phyloP scores from a whole-genome alignment of 441 rosid genomes.

The Bruguiera hainesii region DNA sequence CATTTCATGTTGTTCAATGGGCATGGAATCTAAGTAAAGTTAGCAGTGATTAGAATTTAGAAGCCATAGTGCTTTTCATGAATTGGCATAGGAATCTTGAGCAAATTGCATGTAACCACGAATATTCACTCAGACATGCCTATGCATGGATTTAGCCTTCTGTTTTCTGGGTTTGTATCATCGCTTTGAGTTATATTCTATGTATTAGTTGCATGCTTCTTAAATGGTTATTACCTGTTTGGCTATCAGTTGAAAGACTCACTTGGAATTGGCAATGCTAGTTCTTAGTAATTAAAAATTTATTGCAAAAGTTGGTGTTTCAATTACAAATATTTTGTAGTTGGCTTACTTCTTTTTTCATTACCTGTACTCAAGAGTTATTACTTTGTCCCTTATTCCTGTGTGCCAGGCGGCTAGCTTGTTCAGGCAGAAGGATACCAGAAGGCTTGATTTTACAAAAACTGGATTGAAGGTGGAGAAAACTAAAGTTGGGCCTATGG shows the following conservation, averaged over 20 bases:
- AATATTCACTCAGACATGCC: too few relatives aligned
- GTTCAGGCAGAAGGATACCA: slow-evolving; percentile 48
- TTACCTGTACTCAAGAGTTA: not conserved
- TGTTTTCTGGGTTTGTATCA: not conserved
- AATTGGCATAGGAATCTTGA: too few relatives aligned
- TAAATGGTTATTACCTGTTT: slow-evolving; percentile 3
- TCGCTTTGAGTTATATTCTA: not conserved
- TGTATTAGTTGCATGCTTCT: not conserved
- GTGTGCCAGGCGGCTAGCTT: slow-evolving; percentile 62
- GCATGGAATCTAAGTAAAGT: too few relatives aligned
- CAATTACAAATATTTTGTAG: not conserved
- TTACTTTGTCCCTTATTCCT: slow-evolving; percentile 12
- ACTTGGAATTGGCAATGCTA: slow-evolving; percentile 5
- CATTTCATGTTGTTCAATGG: too few relatives aligned
- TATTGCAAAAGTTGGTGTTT: not conserved
- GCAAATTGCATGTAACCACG: too few relatives aligned
- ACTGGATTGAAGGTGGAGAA: slow-evolving; percentile 54
- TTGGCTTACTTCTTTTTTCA: not conserved
- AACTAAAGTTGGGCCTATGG: slow-evolving; percentile 94
- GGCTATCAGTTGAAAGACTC: slow-evolving; percentile 1
- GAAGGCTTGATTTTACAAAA: slow-evolving; percentile 69
- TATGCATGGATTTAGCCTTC: too few relatives aligned
- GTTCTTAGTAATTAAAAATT: not conserved
- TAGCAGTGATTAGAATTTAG: too few relatives aligned
- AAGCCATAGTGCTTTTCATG: too few relatives aligned